phyloP scores from a whole-genome alignment of 495 filamentous ascomycete species.

The Barbatosphaeria neglecta region DNA sequence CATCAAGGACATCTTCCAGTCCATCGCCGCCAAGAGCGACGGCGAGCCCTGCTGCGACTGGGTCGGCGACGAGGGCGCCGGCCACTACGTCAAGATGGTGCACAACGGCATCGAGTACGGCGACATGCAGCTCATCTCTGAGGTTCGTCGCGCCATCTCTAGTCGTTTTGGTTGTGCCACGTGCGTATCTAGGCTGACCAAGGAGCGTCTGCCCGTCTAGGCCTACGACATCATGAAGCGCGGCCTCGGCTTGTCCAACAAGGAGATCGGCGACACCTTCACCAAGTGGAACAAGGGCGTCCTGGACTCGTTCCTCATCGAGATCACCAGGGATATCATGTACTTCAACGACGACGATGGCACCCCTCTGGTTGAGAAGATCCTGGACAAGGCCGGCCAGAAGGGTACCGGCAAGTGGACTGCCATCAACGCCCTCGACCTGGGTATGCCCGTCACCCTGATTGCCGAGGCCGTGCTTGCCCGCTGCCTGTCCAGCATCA shows the following conservation, averaged over 20 bases:
- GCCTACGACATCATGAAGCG: slow-evolving; percentile 99
- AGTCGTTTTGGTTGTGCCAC: slow-evolving; percentile 1
- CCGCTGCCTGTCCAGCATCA: slow-evolving; percentile 86
- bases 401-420: slow-evolving; percentile 99
- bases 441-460: slow-evolving; percentile 96
- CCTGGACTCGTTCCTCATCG: slow-evolving; percentile 97
- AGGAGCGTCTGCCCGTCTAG: slow-evolving; percentile 41
- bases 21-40: slow-evolving; percentile 92
- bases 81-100: slow-evolving; percentile 99
- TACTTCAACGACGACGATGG: slow-evolving; percentile 94
- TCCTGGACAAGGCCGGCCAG: slow-evolving; percentile 95
- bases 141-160: too few species aligned
- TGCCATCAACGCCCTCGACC: slow-evolving; percentile 94
- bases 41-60: slow-evolving; percentile 96
- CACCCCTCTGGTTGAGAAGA: slow-evolving; percentile 88
- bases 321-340: slow-evolving; percentile 97
- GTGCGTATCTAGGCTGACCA: too few species aligned
- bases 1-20: slow-evolving; percentile 98
- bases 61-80: slow-evolving; percentile 98
- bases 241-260: slow-evolving; percentile 68
- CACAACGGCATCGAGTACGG: slow-evolving; percentile 99
- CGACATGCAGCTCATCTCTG: slow-evolving; percentile 99
- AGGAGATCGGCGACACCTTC: slow-evolving; percentile 93
- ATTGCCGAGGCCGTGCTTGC: slow-evolving; percentile 96
- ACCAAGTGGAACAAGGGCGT: slow-evolving; percentile 97